These are phyloP conservation scores for Saccharomycopsis microspora DNA, from an alignment of 805 yeast species.

Conservation along the genomic window DNA sequence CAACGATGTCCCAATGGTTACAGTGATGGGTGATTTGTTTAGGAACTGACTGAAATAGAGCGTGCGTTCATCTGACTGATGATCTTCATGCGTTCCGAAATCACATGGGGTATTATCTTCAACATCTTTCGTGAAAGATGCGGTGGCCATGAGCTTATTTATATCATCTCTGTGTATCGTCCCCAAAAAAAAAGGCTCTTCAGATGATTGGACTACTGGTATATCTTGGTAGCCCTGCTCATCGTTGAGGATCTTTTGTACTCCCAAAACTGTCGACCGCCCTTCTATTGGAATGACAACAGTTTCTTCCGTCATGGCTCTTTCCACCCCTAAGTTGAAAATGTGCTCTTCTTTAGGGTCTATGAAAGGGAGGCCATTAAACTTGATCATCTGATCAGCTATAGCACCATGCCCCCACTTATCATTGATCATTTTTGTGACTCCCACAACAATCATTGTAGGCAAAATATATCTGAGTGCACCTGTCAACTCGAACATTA, in stretches of 20 bases:
- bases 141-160: background rate
- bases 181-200: constrained; percentile 22
- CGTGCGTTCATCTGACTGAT: background rate
- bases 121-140: background rate
- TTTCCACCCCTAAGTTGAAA: constrained; percentile 35
- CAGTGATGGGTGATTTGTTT: constrained; percentile 22
- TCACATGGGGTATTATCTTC: background rate
- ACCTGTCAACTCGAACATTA: constrained; percentile 95
- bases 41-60: background rate
- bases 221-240: constrained; percentile 21
- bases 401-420: constrained; percentile 77
- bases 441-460: constrained; percentile 90
- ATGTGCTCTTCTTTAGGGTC: constrained; percentile 59
- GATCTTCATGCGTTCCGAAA: background rate
- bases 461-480: constrained; percentile 88
- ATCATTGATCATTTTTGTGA: constrained; percentile 72
- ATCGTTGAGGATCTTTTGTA: constrained; percentile 17
- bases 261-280: constrained; percentile 18
- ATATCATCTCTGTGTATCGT: constrained; percentile 17
- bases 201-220: constrained; percentile 25
- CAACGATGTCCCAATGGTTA: constrained; percentile 41
- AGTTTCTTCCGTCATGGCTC: constrained; percentile 49
- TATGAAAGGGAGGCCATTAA: constrained; percentile 79
- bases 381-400: constrained; percentile 87
- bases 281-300: constrained; percentile 10